Evolutionary conservation across 2,329 filamentous ascomycete species (phyloP), one percentile per base, ranked within the genome.

Genomic region (Berkeleyomyces rouxiae): DNA sequence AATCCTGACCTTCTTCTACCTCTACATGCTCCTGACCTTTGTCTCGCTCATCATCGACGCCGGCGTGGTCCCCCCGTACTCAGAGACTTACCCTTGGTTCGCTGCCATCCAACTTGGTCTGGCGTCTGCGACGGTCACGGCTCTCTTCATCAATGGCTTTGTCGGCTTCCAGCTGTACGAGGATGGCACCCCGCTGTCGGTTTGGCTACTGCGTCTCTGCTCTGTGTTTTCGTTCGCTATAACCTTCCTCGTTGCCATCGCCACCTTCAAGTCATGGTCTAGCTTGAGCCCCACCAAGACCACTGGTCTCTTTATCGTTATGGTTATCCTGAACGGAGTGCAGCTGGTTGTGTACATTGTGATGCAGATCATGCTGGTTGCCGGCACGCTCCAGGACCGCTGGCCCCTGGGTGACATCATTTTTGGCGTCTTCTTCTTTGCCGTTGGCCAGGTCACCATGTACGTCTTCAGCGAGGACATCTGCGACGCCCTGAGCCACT

Each of bases 141-240:
- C 87, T 72, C 78, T 99, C 63, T 77, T 97, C 69, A 91, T 99
- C 78, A 97, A 97, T 73, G 93, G 93, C 51, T 99, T 99, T 70
- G 92, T 99, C 61, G 93, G 93, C 42, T 99, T 99, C 74, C 93
- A 97, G 74, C 79, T 99, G 10, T 99, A 99, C 73, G 93, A 99
- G 74, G 93, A 99, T 70, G 93, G 93, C 59, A 99, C 93, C 1
- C 86, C 87, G 1, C 77, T 97, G 47, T 96, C 91, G 0, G 85
- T 99, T 51, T 99, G 93, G 93, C 83, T 96, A 68, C 77, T 99
- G 66, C 85, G 92, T 61, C 75, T 88, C 39, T 85, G 83, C 71
- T 95, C 89, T 1, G 74, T 87, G 13, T 82, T 79, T 66, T 92
- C 95, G 76, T 97, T 96, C 75, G 77, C 86, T 66, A 84, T 99